Evolutionary conservation across 129 eudicot species (phyloP).

Genomic region (Lactuca saligna): DNA sequence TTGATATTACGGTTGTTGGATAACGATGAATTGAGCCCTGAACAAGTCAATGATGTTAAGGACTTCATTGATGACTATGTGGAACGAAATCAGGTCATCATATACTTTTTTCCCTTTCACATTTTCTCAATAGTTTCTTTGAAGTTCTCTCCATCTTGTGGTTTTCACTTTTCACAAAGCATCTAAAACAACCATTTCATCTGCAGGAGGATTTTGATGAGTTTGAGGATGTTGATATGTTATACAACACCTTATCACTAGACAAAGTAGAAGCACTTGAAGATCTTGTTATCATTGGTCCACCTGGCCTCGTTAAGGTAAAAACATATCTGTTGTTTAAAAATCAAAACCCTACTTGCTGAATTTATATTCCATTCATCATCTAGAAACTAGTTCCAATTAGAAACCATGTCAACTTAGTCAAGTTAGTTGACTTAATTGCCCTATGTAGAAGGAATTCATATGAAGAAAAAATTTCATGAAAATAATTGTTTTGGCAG

Average conservation of each 20-base stretch:
- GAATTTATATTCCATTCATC: slow-evolving; percentile 2
- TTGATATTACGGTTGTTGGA: slow-evolving; percentile 90
- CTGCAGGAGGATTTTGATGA: slow-evolving; percentile 97
- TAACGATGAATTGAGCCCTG: slow-evolving; percentile 97
- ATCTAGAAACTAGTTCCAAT: not conserved
- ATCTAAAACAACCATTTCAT: slow-evolving; percentile 9
- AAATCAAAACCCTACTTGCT: slow-evolving; percentile 16
- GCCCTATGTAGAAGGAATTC: slow-evolving; percentile 22
- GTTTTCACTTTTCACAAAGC: slow-evolving; percentile 6
- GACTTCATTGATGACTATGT: slow-evolving; percentile 98
- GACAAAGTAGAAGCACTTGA: slow-evolving; percentile 97
- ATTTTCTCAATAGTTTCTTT: not conserved
- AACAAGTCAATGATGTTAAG: slow-evolving; percentile 95
- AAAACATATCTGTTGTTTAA: slow-evolving; percentile 24
- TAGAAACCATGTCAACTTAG: slow-evolving; percentile 16
- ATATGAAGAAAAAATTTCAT: slow-evolving; percentile 1
- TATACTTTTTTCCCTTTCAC: not conserved
- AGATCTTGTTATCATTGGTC: slow-evolving; percentile 85
- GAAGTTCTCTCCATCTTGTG: not conserved
- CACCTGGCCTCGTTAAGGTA: slow-evolving; percentile 90
- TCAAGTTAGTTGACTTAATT: slow-evolving; percentile 26
- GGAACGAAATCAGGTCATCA: slow-evolving; percentile 92
- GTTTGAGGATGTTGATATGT: slow-evolving; percentile 93
- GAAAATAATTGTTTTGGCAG: slow-evolving; percentile 58
- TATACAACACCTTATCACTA: slow-evolving; percentile 78